Conservation (phyloP, 1,284 basidiomycete genomes). For the Coniferiporia sulphurascens region DNA sequence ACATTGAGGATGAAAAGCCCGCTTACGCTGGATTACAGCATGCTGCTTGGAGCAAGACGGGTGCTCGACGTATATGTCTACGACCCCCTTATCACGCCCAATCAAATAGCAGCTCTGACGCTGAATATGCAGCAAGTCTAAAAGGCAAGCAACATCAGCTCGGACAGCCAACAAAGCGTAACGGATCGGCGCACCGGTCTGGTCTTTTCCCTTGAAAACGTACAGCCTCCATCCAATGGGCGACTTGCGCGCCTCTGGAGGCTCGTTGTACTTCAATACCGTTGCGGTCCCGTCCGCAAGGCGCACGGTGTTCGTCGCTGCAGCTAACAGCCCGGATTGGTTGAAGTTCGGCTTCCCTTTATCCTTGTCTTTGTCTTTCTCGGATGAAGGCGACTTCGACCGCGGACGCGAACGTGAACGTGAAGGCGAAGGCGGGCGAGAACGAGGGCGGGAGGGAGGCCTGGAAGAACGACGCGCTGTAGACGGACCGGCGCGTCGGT, state of each 20-base stretch:
- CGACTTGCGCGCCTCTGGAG: conserved; percentile 95
- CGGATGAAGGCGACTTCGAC: conserved; percentile 30
- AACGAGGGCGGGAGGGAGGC: conserved; percentile 38
- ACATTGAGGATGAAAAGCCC: conserved; percentile 11
- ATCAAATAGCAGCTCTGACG: conserved; percentile 93
- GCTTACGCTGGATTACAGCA: conserved; percentile 88
- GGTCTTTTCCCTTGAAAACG: conserved; percentile 93
- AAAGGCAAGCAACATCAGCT: neutral
- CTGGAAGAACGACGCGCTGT: conserved; percentile 18
- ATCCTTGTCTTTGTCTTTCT: conserved; percentile 28
- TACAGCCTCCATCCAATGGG: conserved; percentile 89
- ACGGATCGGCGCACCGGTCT: conserved; percentile 65
- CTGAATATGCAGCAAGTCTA: conserved; percentile 83
- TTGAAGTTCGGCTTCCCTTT: conserved; percentile 85
- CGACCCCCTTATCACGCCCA: conserved; percentile 84
- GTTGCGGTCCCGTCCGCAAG: conserved; percentile 74
- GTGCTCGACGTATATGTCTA: conserved; percentile 90
- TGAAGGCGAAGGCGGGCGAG: conserved; percentile 34
- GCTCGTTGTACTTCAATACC: conserved; percentile 97
- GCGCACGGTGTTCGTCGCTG: conserved; percentile 87
- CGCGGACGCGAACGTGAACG: conserved; percentile 29
- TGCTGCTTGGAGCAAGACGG: conserved; percentile 99
- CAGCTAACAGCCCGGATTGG: conserved; percentile 87
- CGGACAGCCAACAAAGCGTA: neutral
- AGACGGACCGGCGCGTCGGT: conserved; percentile 25